A percentile compares a stretch with the other conserved stretches of the same genome.
phyloP scores from a whole-genome alignment of 176 grass and related monocot species.

The Lolium multiflorum region DNA sequence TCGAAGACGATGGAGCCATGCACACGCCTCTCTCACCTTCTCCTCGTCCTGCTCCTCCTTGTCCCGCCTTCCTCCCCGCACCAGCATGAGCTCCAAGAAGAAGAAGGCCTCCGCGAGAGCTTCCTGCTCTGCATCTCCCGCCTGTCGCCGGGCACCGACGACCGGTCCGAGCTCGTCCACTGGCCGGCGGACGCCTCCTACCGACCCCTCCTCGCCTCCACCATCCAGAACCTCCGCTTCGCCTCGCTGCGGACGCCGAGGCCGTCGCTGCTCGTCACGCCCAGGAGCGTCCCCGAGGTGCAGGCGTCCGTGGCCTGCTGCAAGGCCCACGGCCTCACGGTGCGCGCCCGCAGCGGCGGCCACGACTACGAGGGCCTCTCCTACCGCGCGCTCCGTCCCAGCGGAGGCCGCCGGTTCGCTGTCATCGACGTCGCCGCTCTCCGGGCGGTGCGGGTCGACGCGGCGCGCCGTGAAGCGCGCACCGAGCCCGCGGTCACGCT shows the following conservation, averaged over 20 bases:
- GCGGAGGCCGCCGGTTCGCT: slow-evolving; percentile 41
- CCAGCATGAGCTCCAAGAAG: neutral
- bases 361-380: slow-evolving; percentile 83
- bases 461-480: slow-evolving; percentile 38
- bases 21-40: neutral
- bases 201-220: slow-evolving; percentile 48
- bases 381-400: slow-evolving; percentile 40
- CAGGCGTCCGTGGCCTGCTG: slow-evolving; percentile 57
- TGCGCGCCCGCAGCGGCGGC: slow-evolving; percentile 64
- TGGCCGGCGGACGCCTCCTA: slow-evolving; percentile 35
- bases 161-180: slow-evolving; percentile 47
- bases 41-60: neutral
- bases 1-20: slow-evolving; percentile 19
- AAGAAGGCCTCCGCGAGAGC: slow-evolving; percentile 32
- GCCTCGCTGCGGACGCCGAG: slow-evolving; percentile 23
- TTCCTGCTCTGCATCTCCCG: slow-evolving; percentile 61
- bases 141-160: slow-evolving; percentile 44
- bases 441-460: slow-evolving; percentile 43
- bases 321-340: slow-evolving; percentile 36
- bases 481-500: slow-evolving; percentile 55
- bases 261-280: slow-evolving; percentile 57
- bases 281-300: slow-evolving; percentile 31
- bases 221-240: slow-evolving; percentile 77
- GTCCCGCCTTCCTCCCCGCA: slow-evolving; percentile 25
- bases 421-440: slow-evolving; percentile 62